Base-by-base conservation (phyloP, 176 grass and related monocot species). In the Bonia amplexicaulis region DNA sequence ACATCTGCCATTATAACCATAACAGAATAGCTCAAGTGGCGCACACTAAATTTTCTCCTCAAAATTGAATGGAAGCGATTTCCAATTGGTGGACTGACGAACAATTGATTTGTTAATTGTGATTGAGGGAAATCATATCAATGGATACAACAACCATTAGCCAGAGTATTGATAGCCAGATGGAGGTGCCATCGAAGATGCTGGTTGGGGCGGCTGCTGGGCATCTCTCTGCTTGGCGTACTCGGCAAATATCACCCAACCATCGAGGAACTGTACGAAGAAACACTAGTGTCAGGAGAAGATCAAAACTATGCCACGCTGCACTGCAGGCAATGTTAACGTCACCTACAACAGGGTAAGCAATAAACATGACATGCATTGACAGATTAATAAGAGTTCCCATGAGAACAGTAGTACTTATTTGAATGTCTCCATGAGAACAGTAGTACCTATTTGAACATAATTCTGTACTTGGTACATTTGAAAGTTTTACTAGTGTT, bases 201-300 rank as follows among this genome's bases (percentile, higher is more conserved):
- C n/a, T 52, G 72, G 66, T 35, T 78, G 42, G 17, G 58, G 54
- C 1, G 71, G 77, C 11, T 90, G 84, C 27, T 66, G 79, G 16
- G 87, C 54, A 69, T 71, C 49, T 78, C 89, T 89, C 35, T 65
- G 77, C 87, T 77, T 87, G 35, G 89, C 87, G 54, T 97, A 93
- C 77, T 96, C 91, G 1, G 88, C 88, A 25, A 96, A 96, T 68
- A 96, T 93, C 80, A 96, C 91, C 91, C 93, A 96, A 44, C 91
- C 91, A 85, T 93, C 93, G 4, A 96, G 86, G 83, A 93, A 96
- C 93, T 96, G 69, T 73, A 84, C 7, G 12, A 88, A 67, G 2
- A 86, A 2, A 60, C 14, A 61, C 5, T 35, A 48, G 58, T 29
- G 27, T 80, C 27, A 89, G 70, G 2, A 84, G 5, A n/a, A 78